A percentile compares a stretch with the other conserved stretches of the same genome.
Conservation (phyloP, 2,329 filamentous ascomycete genomes). For the Arthrinium phaeospermum region DNA sequence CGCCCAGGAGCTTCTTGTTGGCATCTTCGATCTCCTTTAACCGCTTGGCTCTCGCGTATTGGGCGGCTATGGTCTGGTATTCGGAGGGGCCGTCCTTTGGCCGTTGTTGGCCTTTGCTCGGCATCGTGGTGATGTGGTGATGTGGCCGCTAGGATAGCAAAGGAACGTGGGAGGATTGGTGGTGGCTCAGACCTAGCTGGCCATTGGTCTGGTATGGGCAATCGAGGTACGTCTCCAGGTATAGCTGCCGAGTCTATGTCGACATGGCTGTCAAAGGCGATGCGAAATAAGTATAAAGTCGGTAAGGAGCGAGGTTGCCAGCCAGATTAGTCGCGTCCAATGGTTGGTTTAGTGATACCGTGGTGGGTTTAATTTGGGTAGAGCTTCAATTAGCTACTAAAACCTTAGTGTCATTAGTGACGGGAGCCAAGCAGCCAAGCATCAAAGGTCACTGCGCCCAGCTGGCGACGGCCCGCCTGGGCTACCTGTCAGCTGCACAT, state of each 20-base stretch:
- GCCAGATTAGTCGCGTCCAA: neutral
- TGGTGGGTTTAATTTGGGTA: conserved; percentile 9
- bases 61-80: conserved; percentile 58
- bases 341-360: conserved; percentile 2
- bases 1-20: conserved; percentile 32
- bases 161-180: conserved; percentile 22
- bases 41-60: conserved; percentile 60
- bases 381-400: conserved; percentile 14
- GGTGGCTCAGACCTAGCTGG: conserved; percentile 16
- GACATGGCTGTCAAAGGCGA: neutral
- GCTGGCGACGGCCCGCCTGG: neutral
- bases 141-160: conserved; percentile 6
- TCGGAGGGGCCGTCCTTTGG: conserved; percentile 44
- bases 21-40: conserved; percentile 52
- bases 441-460: neutral
- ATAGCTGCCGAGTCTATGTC: neutral
- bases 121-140: conserved; percentile 31
- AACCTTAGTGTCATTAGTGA: neutral
- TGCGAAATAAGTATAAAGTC: neutral
- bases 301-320: neutral
- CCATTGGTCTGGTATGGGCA: conserved; percentile 18
- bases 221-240: neutral
- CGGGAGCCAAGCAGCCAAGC: conserved; percentile 6
- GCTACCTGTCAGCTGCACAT: neutral
- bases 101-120: conserved; percentile 33